Evolutionary conservation across 495 filamentous ascomycete genomes (phyloP), one percentile per base, ranked within the genome.

Genomic region (Rostrohypoxylon terebratum): DNA sequence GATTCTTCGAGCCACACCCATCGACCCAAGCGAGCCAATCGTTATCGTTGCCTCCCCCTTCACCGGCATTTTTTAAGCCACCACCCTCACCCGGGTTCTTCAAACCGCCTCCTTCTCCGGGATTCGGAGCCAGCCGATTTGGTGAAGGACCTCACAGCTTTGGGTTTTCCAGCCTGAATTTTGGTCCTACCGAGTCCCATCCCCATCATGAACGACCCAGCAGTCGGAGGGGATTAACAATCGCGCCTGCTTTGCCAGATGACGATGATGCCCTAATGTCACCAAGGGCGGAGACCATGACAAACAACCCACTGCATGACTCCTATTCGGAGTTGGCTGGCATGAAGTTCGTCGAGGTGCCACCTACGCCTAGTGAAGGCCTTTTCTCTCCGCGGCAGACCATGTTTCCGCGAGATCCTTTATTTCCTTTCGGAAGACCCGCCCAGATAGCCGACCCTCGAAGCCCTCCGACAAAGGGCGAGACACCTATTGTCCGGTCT

Each of bases 401-500:
- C 3, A 80, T 85, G 72, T 86, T 85, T 64, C 85, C 84, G 4
- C 80, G 85, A 47, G 83, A 86, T 59, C 82, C 83, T 0, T 83
- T 83, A 59, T 83, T 75, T 45, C 83, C 84, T 3, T 82, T 86
- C 55, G 79, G 75, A 31, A 78, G 81, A 55, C 85, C 82, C 7
- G 60, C 77, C 25, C 77, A 84, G 31, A 78, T 78, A 3, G 82
- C 82, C 7, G 90, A 92, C 68, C 90, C 90, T 4, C 76, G 90
- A 38, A 91, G 89, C 69, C 90, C 90, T 6, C 87, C 88, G 0
- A 87, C 86, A 13, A 84, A 82, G 66, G 90, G 89, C 5, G 87
- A 88, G 74, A 88, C 85, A 11, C 89, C 89, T n/a, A 91, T 92
- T 60, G 86, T 87, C 44, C 80, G 90, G 57, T 90, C 85, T 25